A percentile compares a stretch with the other conserved stretches of the same genome.
Evolutionary conservation across 78 protist genomes (phyloP).

Genomic region (Tieghemostelium lacteum): DNA sequence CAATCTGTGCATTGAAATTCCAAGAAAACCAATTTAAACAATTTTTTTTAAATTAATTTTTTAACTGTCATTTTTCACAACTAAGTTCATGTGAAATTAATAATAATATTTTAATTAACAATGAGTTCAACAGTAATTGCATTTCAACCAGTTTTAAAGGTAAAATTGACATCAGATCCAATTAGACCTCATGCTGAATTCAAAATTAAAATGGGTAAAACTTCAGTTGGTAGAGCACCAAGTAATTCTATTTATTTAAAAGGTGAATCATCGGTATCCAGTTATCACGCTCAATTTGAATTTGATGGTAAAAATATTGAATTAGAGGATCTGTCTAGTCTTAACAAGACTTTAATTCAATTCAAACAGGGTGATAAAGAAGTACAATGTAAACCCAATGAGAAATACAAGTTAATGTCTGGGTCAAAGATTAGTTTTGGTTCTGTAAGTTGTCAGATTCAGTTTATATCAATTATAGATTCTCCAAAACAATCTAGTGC

Average conservation of each 20-base stretch:
- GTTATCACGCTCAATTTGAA: constrained; percentile 38
- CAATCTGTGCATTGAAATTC: no score
- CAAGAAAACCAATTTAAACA: no score
- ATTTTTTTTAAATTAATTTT: no score
- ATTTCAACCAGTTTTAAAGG: no score
- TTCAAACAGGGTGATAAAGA: background rate
- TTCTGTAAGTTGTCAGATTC: background rate
- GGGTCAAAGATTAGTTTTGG: constrained; percentile 30
- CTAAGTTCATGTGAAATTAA: no score
- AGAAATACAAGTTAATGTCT: background rate
- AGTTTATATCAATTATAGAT: background rate
- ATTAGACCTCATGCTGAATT: no score
- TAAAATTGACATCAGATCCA: no score
- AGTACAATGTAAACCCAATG: constrained; percentile 1
- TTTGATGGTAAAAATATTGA: background rate
- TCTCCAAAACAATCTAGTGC: background rate
- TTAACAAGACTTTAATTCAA: constrained; percentile 20
- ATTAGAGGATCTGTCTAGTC: constrained; percentile 20
- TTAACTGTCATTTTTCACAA: no score
- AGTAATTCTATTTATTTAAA: constrained; percentile 8
- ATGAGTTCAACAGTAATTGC: no score
- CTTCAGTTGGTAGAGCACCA: constrained; percentile 42
- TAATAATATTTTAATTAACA: no score
- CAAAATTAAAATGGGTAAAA: background rate
- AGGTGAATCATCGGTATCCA: constrained; percentile 25